Evolutionary conservation across 2,329 filamentous ascomycete genomes (phyloP), one percentile per base, ranked within the genome.

Genomic region (Xylaria sp.): DNA sequence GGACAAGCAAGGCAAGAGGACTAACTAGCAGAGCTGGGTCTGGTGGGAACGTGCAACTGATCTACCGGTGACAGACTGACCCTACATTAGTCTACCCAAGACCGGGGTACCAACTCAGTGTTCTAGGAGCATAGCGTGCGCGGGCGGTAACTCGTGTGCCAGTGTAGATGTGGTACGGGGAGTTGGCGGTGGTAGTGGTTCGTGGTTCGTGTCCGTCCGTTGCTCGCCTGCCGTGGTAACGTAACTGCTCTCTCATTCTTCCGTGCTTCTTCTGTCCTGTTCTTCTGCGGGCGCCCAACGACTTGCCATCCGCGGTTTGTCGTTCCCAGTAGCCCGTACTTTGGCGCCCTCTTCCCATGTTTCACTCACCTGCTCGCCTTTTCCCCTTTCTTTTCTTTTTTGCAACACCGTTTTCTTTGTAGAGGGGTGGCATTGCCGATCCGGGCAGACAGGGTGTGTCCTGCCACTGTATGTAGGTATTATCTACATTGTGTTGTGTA

Each of bases 241-340:
- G 44, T 58, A 51, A 50, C 56, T 50, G 44, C 48, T 28, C 41
- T 52, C 50, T 31, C 52, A 5, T 61, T 13, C 37, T 31, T 58
- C 56, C 31, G 56, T 44, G 15, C 56, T 58, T 9, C 39, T 23
- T 58, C 57, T 69, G 62, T 63, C 58, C 48, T 69, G 66, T 62
- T 65, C 66, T 65, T 65, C 63, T 52, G 66, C 23, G 52, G 52
- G 3, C 57, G 46, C 41, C 66, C 66, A 54, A 20, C 20, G 34
- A 62, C 37, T 39, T 48, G 44, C 31, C 13, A 69, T 69, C 56
- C 34, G 25, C 58, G 66, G 67, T 63, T 60, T 64, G 8, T 48
- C 58, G 57, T 67, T 62, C 64, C 67, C 60, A 66, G 67, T 55
- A 69, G 59, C 48, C 37, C 37, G 67, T 60, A 39, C 55, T 63